Evolutionary conservation across 306 rosid genomes (phyloP).

Genomic region (Bauhinia variegata): DNA sequence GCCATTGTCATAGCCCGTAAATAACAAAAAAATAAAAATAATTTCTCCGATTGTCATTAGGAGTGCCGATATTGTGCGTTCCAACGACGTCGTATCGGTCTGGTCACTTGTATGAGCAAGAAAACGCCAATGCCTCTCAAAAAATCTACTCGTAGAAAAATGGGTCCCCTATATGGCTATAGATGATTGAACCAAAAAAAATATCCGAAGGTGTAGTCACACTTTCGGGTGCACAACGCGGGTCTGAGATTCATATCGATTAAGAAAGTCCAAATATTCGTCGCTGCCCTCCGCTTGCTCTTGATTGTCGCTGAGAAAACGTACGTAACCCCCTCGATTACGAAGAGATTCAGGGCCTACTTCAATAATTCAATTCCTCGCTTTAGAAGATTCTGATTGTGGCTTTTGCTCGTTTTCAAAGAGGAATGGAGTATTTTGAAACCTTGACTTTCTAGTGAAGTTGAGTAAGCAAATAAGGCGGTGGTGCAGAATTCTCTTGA

Average conservation of each 20-base stretch:
- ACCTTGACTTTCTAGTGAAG: slow-evolving; percentile 7
- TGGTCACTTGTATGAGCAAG: not conserved
- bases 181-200: slow-evolving; percentile 26
- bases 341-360: slow-evolving; percentile 14
- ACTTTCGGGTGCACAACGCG: slow-evolving; percentile 48
- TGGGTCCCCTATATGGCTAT: slow-evolving; percentile 3
- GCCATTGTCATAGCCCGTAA: too few species aligned
- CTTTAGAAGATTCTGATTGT: not conserved
- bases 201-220: slow-evolving; percentile 24
- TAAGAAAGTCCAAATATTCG: slow-evolving; percentile 31
- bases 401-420: not conserved
- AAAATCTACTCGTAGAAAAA: slow-evolving; percentile 1
- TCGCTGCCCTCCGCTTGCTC: slow-evolving; percentile 18
- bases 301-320: slow-evolving; percentile 42
- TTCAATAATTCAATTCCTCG: not conserved
- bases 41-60: too few species aligned
- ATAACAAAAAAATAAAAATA: too few species aligned
- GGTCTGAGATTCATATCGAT: slow-evolving; percentile 34
- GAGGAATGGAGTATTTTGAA: slow-evolving; percentile 9
- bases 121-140: not conserved
- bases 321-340: slow-evolving; percentile 23
- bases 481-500: not conserved
- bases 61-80: too few species aligned
- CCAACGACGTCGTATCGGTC: slow-evolving; percentile 9
- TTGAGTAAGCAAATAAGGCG: slow-evolving; percentile 1